A percentile compares a stretch with the other conserved stretches of the same genome.
These are phyloP conservation scores for Scutellaria barbata DNA, from an alignment of 257 asterid genomes.

Conservation along the genomic window DNA sequence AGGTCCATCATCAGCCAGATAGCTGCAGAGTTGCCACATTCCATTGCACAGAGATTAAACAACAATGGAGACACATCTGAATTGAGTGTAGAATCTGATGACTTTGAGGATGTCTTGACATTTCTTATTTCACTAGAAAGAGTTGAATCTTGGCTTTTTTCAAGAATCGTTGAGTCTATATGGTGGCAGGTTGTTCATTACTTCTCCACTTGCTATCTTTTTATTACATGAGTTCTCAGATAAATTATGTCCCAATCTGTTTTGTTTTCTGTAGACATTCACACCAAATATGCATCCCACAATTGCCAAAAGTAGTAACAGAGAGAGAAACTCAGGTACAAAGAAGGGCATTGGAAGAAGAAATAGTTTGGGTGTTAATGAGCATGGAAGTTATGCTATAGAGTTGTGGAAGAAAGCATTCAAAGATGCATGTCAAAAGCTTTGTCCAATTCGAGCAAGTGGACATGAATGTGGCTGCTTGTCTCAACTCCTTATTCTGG, in stretches of 20 bases:
- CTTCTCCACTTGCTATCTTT: slow-evolving; percentile 20
- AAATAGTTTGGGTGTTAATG: slow-evolving; percentile 57
- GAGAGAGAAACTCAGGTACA: slow-evolving; percentile 38
- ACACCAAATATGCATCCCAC: slow-evolving; percentile 89
- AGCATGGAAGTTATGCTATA: slow-evolving; percentile 71
- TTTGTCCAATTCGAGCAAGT: slow-evolving; percentile 83
- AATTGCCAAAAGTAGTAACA: slow-evolving; percentile 44
- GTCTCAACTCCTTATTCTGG: slow-evolving; percentile 73
- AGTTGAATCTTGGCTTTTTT: slow-evolving; percentile 92
- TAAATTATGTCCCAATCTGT: slow-evolving; percentile 3
- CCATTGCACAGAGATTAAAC: background rate
- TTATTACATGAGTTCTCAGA: slow-evolving; percentile 8
- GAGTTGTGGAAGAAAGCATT: slow-evolving; percentile 96
- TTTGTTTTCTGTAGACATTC: slow-evolving; percentile 60
- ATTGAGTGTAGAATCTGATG: slow-evolving; percentile 37
- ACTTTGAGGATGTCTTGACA: slow-evolving; percentile 70
- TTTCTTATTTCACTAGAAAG: slow-evolving; percentile 73
- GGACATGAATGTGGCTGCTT: slow-evolving; percentile 85
- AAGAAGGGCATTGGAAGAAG: slow-evolving; percentile 52
- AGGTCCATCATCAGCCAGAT: slow-evolving; percentile 79
- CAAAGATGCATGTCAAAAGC: slow-evolving; percentile 83
- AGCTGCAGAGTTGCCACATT: slow-evolving; percentile 55
- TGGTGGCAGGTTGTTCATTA: slow-evolving; percentile 93
- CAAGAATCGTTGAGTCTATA: slow-evolving; percentile 79
- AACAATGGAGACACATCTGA: slow-evolving; percentile 24